phyloP scores from a whole-genome alignment of 177 flowering plant species.

The Vitis hybrid region DNA sequence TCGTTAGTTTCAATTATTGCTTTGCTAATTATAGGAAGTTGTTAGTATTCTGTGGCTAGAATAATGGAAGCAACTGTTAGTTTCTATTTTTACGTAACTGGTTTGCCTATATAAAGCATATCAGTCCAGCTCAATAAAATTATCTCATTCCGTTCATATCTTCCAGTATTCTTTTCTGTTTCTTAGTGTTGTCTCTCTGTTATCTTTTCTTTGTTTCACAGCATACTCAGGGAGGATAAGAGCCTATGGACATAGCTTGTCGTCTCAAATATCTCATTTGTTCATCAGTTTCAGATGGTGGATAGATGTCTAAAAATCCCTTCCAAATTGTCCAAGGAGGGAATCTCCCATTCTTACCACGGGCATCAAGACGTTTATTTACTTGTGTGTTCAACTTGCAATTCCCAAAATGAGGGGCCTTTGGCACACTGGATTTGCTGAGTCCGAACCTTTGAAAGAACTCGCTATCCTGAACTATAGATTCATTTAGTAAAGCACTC shows the following conservation, averaged over 20 bases:
- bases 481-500: slow-evolving; percentile 40
- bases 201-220: no score
- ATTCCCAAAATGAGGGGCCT: slow-evolving; percentile 88
- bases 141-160: no score
- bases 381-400: slow-evolving; percentile 47
- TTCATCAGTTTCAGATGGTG: slow-evolving; percentile 26
- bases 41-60: no score
- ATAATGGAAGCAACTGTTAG: no score
- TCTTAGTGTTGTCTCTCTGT: no score
- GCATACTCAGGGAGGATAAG: slow-evolving; percentile 98
- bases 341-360: slow-evolving; percentile 35
- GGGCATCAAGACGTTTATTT: slow-evolving; percentile 45
- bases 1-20: no score
- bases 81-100: no score
- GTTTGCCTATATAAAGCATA: no score
- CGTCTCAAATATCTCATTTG: slow-evolving; percentile 25
- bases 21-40: no score
- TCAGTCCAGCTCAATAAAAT: no score
- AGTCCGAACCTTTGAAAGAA: slow-evolving; percentile 20
- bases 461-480: slow-evolving; percentile 20
- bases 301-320: slow-evolving; percentile 42
- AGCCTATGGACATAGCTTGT: slow-evolving; percentile 37
- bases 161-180: no score
- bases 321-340: slow-evolving; percentile 84
- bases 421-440: slow-evolving; percentile 40